Base-by-base conservation (phyloP, 2,329 filamentous ascomycete species). In the Uncinocarpus reesii region DNA sequence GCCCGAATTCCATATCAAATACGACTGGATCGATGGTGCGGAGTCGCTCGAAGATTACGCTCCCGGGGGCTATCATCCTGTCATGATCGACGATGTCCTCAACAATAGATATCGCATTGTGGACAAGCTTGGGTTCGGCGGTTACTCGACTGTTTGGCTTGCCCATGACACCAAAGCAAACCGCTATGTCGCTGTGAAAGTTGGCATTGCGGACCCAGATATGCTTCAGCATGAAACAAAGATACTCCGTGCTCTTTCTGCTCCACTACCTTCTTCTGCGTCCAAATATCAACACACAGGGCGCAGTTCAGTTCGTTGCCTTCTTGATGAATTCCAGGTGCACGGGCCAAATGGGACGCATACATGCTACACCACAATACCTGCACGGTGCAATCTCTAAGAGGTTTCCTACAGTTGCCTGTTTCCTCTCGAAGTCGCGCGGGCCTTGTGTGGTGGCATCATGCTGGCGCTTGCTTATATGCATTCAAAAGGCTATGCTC, bases 101-200 rank as follows among this genome's bases (percentile, higher is more conserved):
- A 51, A 62, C 24, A 52, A 55, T 18, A 49, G 65, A 32, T 71
- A 71, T 47, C 59, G 55, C 4, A 59, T 72, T 36, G 58, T 65
- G 1, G 65, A 68, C 16, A 71, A 72, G 52, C 58, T 72, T 4
- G 68, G 67, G 0, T 68, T 60, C 55, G 68, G 69, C 6, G 59
- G 60, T 3, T 68, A 62, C 52, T 71, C 67, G 3, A 71, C 65
- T 0, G 61, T 70, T 37, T 72, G 65, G 66, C 55, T 71, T 1
- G 65, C 66, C 4, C 60, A 53, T 3, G 67, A 72, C 44, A n/a
- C n/a, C n/a, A n/a, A n/a, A n/a, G n/a, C n/a, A n/a, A n/a, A n/a
- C n/a, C n/a, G n/a, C n/a, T n/a, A 64, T 50, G 60, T 64, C 48
- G 60, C 60, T 16, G 28, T 64, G 1, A 65, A 65, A 40, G 49